Conservation (phyloP, 2,329 filamentous ascomycete species). For the Capronia epimyces region DNA sequence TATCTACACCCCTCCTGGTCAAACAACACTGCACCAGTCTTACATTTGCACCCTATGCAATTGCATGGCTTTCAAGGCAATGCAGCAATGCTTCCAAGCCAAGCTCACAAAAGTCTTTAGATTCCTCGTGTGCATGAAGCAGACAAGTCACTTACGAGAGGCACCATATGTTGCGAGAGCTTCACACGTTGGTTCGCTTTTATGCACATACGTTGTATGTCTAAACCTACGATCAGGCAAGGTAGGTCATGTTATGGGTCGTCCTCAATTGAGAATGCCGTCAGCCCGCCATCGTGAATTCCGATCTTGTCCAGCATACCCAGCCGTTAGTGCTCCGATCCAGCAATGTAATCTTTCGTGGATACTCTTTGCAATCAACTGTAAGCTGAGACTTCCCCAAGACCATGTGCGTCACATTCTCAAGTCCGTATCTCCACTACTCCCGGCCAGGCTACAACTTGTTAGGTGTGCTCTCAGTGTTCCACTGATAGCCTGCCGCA, state of each 20-base stretch:
- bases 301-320: background rate
- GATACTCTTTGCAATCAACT: background rate
- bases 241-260: background rate
- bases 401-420: background rate
- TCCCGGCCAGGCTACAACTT: slow-evolving; percentile 21
- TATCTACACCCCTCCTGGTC: no score
- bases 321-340: background rate
- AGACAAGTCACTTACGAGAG: background rate
- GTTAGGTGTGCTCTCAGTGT: slow-evolving; percentile 50
- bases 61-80: no score
- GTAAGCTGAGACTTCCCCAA: background rate
- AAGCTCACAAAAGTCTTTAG: no score
- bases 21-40: no score
- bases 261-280: background rate
- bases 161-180: background rate
- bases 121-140: no score
- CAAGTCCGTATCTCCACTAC: background rate
- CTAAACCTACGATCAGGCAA: background rate
- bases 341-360: background rate
- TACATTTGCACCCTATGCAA: no score
- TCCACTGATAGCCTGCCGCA: slow-evolving; percentile 92
- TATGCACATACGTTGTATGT: background rate
- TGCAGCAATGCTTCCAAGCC: no score
- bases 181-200: background rate
- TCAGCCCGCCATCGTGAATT: background rate